Percentiles rank a stretch among this genome's conserved stretches.
Conservation (phyloP, 352 stramenopile species). For the Pythium sp. region DNA sequence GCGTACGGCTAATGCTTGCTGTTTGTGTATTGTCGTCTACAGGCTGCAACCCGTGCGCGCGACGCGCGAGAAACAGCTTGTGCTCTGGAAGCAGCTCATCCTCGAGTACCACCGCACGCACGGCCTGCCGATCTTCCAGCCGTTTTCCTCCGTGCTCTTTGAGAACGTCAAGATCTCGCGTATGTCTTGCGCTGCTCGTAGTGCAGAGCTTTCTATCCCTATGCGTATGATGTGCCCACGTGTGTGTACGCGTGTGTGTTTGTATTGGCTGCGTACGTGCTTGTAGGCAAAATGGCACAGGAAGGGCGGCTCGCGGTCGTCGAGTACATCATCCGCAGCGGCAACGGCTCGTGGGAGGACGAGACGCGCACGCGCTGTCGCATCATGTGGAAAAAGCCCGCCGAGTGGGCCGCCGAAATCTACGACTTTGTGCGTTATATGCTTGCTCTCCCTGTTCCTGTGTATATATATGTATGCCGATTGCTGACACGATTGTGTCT, state of each 20-base stretch:
- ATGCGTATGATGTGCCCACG: neutral
- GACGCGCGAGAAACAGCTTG: constrained; percentile 84
- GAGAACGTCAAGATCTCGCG: constrained; percentile 84
- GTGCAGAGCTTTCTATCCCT: no score
- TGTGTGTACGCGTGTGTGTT: neutral
- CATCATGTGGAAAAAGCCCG: constrained; percentile 86
- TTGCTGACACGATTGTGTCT: neutral
- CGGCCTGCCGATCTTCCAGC: constrained; percentile 68
- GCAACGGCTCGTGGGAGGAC: constrained; percentile 79
- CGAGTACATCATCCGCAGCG: constrained; percentile 73
- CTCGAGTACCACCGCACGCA: constrained; percentile 81
- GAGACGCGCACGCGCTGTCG: constrained; percentile 73
- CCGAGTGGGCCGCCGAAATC: constrained; percentile 78
- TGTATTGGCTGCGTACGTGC: neutral
- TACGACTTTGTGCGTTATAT: constrained; percentile 72
- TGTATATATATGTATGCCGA: constrained; percentile 13
- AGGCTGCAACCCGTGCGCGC: constrained; percentile 78
- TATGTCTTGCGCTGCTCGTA: no score
- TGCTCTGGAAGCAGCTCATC: constrained; percentile 84
- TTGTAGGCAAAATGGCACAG: constrained; percentile 60
- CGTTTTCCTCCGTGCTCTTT: constrained; percentile 63
- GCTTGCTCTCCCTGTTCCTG: neutral
- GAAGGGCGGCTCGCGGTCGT: constrained; percentile 67
- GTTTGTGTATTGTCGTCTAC: neutral
- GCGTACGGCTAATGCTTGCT: neutral